phyloP scores from a whole-genome alignment of 73 alveolate genomes.

The Paramecium caudatum region DNA sequence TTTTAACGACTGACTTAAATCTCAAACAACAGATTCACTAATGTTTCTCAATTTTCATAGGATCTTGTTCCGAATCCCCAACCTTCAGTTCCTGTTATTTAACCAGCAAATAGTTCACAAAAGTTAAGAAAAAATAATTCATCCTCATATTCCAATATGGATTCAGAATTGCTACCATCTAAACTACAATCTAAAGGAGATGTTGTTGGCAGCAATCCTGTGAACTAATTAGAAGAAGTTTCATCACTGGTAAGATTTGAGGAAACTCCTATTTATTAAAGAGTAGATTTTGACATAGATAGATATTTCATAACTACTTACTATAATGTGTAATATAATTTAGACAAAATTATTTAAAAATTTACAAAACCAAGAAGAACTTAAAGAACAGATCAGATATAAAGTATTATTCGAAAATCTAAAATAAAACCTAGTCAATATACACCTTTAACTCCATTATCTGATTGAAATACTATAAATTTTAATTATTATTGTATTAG shows the following conservation, averaged over 20 bases:
- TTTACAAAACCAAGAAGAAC: conserved; percentile 19
- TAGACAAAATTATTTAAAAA: conserved; percentile 17
- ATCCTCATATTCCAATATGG: conserved; percentile 19
- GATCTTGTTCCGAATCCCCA: background rate
- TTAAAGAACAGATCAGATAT: background rate
- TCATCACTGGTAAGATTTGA: background rate
- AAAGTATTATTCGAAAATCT: background rate
- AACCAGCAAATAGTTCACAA: background rate
- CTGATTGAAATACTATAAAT: background rate
- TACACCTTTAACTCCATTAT: background rate
- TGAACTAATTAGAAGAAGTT: conserved; percentile 16
- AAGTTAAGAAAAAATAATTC: conserved; percentile 43
- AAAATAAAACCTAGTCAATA: conserved; percentile 2
- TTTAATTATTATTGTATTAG: too few species aligned
- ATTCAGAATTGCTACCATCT: background rate
- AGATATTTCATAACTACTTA: conserved; percentile 46
- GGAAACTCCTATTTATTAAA: background rate
- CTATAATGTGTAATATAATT: background rate
- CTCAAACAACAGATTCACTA: conserved; percentile 7
- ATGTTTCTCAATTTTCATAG: background rate
- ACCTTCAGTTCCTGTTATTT: background rate
- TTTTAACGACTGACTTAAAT: conserved; percentile 1
- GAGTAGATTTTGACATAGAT: conserved; percentile 50
- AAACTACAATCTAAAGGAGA: background rate
- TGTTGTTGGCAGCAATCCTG: background rate